Conservation (phyloP, 139 green algal species). For the Micromonas pusilla region DNA sequence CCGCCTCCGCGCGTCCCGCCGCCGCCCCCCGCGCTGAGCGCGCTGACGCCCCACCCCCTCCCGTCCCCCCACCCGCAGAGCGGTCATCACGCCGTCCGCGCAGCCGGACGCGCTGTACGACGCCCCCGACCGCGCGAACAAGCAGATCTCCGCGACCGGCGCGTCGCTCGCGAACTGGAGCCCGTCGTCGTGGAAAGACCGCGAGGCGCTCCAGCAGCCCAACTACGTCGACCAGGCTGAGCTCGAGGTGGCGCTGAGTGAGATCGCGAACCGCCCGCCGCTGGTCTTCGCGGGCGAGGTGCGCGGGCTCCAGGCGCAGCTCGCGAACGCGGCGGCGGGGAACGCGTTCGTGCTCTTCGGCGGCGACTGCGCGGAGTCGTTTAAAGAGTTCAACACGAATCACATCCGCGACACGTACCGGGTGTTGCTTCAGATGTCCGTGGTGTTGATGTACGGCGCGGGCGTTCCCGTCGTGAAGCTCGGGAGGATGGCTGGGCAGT, state of each 20-base stretch:
- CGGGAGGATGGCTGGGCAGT: conserved; percentile 96
- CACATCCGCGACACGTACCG: conserved; percentile 68
- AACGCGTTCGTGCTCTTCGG: conserved; percentile 61
- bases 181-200: conserved; percentile 49
- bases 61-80: neutral
- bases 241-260: conserved; percentile 49
- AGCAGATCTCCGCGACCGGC: neutral
- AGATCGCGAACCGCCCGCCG: conserved; percentile 73
- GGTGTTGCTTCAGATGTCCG: conserved; percentile 74
- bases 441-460: conserved; percentile 92
- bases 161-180: conserved; percentile 36
- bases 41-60: neutral
- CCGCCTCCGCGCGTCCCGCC: too few species aligned
- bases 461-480: conserved; percentile 95
- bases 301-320: conserved; percentile 74
- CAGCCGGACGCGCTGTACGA: neutral
- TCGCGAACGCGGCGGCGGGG: conserved; percentile 73
- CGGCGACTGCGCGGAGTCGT: conserved; percentile 95
- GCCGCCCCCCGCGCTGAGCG: too few species aligned
- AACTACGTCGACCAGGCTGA: conserved; percentile 59
- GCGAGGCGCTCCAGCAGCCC: conserved; percentile 60
- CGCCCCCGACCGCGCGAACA: neutral
- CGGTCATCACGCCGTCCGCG: neutral
- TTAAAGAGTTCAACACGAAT: conserved; percentile 91
- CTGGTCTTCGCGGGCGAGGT: conserved; percentile 97